phyloP scores from a whole-genome alignment of 2,329 filamentous ascomycete genomes.

The Lecanicillium sp. region DNA sequence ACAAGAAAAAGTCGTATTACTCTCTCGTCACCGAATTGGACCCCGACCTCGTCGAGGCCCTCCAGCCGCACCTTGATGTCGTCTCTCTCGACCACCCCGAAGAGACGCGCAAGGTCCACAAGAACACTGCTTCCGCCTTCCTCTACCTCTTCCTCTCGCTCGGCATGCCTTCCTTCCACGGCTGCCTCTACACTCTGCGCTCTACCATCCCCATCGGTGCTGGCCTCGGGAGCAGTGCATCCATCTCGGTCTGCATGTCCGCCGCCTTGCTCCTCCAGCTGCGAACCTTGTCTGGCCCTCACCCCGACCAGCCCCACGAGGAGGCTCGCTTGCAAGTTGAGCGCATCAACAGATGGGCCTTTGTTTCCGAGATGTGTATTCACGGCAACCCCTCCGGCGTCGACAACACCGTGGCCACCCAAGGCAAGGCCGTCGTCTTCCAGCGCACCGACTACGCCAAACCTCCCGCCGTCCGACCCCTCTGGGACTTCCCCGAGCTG shows the following conservation, averaged over 20 bases:
- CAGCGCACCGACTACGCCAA: conserved; percentile 71
- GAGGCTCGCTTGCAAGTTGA: conserved; percentile 90
- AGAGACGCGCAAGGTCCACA: conserved; percentile 75
- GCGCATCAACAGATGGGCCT: conserved; percentile 95
- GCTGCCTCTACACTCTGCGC: conserved; percentile 82
- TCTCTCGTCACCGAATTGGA: conserved; percentile 81
- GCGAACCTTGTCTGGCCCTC: conserved; percentile 80
- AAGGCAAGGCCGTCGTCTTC: conserved; percentile 92
- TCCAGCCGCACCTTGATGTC: conserved; percentile 69
- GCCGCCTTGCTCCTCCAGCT: conserved; percentile 82
- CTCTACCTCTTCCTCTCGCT: conserved; percentile 90
- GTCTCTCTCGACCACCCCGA: conserved; percentile 64
- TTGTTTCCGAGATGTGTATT: conserved; percentile 94
- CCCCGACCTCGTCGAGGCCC: conserved; percentile 69
- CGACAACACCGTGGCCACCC: conserved; percentile 91
- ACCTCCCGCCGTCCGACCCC: conserved; percentile 67
- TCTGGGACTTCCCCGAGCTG: conserved; percentile 87
- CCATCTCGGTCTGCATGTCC: conserved; percentile 82
- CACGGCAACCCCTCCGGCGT: conserved; percentile 95
- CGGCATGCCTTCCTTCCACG: conserved; percentile 70
- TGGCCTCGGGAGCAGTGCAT: conserved; percentile 89
- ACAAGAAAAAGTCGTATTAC: conserved; percentile 94
- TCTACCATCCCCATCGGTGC: conserved; percentile 92
- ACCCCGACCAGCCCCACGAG: conserved; percentile 80
- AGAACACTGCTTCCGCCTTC: conserved; percentile 75